A percentile compares a stretch with the other conserved stretches of the same genome.
Evolutionary conservation across 805 yeast species (phyloP).

Genomic region (Ogataea naganishii): DNA sequence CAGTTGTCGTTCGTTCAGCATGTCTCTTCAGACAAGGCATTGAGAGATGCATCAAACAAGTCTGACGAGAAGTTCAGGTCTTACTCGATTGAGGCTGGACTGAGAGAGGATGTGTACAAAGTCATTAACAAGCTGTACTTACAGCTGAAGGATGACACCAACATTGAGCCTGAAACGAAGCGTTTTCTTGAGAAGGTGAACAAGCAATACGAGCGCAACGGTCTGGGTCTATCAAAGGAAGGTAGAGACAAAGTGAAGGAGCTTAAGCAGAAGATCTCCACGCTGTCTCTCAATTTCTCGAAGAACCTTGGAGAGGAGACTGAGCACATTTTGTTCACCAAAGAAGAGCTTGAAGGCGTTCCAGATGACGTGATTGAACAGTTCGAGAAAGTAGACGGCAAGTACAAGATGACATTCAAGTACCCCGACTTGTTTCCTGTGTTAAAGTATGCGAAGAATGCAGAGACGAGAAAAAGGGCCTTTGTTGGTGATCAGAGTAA

Average conservation of each 20-base stretch:
- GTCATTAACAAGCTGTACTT: slow-evolving; percentile 47
- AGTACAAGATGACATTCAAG: slow-evolving; percentile 64
- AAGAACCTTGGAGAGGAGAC: slow-evolving; percentile 67
- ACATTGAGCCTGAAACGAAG: slow-evolving; percentile 43
- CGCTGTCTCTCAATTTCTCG: slow-evolving; percentile 44
- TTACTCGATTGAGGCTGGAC: slow-evolving; percentile 51
- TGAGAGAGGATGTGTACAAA: slow-evolving; percentile 59
- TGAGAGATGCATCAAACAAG: slow-evolving; percentile 62
- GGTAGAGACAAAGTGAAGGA: slow-evolving; percentile 47
- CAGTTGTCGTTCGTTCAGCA: slow-evolving; percentile 64
- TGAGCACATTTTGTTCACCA: slow-evolving; percentile 50
- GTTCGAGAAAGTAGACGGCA: slow-evolving; percentile 37
- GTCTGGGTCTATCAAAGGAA: slow-evolving; percentile 52
- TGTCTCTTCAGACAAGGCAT: slow-evolving; percentile 54
- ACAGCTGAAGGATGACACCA: slow-evolving; percentile 20
- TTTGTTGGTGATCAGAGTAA: slow-evolving; percentile 62
- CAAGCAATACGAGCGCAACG: slow-evolving; percentile 54
- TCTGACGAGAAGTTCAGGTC: slow-evolving; percentile 53
- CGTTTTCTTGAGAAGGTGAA: slow-evolving; percentile 51
- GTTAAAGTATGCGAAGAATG: slow-evolving; percentile 57
- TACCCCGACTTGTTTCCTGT: slow-evolving; percentile 76
- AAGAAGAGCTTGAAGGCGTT: slow-evolving; percentile 64
- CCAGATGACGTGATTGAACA: slow-evolving; percentile 55
- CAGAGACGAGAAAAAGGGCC: slow-evolving; percentile 59
- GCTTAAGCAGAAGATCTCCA: slow-evolving; percentile 52